Evolutionary conservation across 2,329 filamentous ascomycete genomes (phyloP).

Genomic region (Dendryphion nanum): DNA sequence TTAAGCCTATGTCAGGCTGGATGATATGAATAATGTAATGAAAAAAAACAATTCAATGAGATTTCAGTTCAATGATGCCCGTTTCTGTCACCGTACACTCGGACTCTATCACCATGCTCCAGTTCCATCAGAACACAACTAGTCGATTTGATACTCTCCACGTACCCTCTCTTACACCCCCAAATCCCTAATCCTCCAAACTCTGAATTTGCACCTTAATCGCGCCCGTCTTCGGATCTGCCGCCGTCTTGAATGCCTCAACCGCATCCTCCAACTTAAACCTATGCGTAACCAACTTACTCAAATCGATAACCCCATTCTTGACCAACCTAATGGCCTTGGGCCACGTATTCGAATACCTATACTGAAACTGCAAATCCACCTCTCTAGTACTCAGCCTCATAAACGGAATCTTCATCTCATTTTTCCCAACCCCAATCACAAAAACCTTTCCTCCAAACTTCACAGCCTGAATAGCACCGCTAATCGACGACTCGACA

Average conservation of each 20-base stretch:
- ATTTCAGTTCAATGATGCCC: too few species aligned
- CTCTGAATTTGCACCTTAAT: constrained; percentile 93
- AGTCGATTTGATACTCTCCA: too few species aligned
- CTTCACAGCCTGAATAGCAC: constrained; percentile 85
- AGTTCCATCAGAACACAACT: too few species aligned
- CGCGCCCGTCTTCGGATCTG: constrained; percentile 85
- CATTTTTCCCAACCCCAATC: constrained; percentile 91
- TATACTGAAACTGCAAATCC: constrained; percentile 94
- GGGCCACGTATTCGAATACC: constrained; percentile 96
- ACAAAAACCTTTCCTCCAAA: constrained; percentile 98
- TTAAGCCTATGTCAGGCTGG: too few species aligned
- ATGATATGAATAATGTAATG: too few species aligned
- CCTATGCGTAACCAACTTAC: constrained; percentile 82
- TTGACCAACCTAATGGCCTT: constrained; percentile 84
- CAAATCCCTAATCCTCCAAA: not conserved
- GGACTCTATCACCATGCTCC: too few species aligned
- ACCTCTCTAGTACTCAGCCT: constrained; percentile 85
- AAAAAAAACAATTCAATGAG: too few species aligned
- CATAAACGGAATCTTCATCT: constrained; percentile 97
- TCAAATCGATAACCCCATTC: constrained; percentile 78
- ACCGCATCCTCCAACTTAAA: constrained; percentile 83
- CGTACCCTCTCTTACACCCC: too few species aligned
- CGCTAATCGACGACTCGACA: constrained; percentile 81
- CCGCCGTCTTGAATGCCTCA: constrained; percentile 85
- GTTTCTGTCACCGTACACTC: too few species aligned